These are phyloP conservation scores for Euryodendron excelsum DNA, from an alignment of 148 eudicot genomes.

Conservation along the genomic window DNA sequence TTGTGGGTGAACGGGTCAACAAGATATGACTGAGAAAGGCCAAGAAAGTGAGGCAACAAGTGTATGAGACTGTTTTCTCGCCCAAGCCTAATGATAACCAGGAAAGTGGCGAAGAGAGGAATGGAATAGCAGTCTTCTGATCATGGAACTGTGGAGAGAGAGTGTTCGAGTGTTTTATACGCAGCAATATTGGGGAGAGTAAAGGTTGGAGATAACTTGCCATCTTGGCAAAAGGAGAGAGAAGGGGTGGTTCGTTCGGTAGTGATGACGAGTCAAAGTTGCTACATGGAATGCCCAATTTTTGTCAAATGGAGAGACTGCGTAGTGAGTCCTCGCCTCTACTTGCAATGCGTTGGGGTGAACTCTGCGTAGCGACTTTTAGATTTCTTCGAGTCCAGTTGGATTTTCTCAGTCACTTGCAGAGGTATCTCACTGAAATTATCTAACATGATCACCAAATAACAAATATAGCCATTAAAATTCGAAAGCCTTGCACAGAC, in stretches of 20 bases:
- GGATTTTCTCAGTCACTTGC: too few species aligned
- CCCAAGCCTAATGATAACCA: background rate
- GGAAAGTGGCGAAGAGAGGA: conserved; percentile 29
- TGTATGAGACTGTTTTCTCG: background rate
- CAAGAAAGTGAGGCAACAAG: conserved; percentile 11
- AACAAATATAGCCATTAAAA: too few species aligned
- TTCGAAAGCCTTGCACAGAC: too few species aligned
- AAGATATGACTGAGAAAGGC: conserved; percentile 14
- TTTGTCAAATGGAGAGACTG: too few species aligned
- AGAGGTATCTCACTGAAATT: too few species aligned
- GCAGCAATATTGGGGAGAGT: background rate
- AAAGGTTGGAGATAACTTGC: background rate
- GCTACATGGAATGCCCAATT: too few species aligned
- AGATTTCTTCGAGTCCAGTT: too few species aligned
- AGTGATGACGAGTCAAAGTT: background rate
- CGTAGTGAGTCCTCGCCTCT: too few species aligned
- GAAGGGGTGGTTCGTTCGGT: background rate
- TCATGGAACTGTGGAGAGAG: conserved; percentile 14
- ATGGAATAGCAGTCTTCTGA: conserved; percentile 25
- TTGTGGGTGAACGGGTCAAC: conserved; percentile 35
- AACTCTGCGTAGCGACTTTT: too few species aligned
- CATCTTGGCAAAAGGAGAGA: background rate
- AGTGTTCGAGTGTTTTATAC: background rate
- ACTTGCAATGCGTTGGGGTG: too few species aligned
- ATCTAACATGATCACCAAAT: too few species aligned